phyloP scores from a whole-genome alignment of 148 eudicot genomes.

The Chenopodium formosanum region DNA sequence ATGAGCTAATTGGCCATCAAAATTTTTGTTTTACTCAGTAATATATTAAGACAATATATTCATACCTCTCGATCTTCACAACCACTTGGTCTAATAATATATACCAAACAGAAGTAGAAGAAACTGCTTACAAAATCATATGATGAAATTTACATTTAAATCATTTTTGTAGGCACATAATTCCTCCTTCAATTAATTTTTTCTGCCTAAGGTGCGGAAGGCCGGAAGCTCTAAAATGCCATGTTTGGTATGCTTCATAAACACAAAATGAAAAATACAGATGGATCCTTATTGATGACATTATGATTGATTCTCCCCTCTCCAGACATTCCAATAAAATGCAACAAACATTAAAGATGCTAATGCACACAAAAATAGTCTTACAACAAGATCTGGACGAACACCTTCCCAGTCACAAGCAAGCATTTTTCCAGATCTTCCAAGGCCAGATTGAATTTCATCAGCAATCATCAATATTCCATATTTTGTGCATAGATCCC shows the following conservation, averaged over 20 bases:
- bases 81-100: neutral
- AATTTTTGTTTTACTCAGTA: too few species aligned
- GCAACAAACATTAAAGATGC: neutral
- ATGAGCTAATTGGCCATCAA: neutral
- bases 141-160: too few species aligned
- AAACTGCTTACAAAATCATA: neutral
- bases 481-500: conserved; percentile 88
- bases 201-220: neutral
- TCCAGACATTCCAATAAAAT: neutral
- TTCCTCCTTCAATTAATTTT: neutral
- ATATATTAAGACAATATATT: neutral
- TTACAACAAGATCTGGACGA: conserved; percentile 84
- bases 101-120: neutral
- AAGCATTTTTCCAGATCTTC: conserved; percentile 88
- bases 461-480: conserved; percentile 93
- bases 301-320: neutral
- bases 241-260: neutral
- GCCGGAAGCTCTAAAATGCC: neutral
- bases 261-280: neutral
- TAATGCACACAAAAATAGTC: conserved; percentile 15
- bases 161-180: neutral
- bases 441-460: conserved; percentile 97
- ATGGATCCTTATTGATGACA: neutral
- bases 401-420: conserved; percentile 98
- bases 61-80: neutral